Percentiles rank a stretch among this genome's conserved stretches.
These are phyloP conservation scores for Metschnikowia borealis DNA, from an alignment of 805 yeast genomes.

Conservation along the genomic window DNA sequence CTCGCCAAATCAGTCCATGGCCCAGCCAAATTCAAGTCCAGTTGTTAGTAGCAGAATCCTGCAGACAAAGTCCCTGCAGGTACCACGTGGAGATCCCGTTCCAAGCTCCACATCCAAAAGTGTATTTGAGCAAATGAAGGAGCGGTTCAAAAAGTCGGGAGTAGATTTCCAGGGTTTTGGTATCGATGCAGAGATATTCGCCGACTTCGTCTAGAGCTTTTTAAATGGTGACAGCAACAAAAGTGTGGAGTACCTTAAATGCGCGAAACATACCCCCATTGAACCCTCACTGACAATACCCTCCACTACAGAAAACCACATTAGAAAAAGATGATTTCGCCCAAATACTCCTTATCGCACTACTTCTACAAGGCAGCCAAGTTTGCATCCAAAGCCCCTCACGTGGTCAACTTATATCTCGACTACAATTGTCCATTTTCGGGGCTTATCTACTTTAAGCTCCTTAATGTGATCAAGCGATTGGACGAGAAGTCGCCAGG, in stretches of 20 bases:
- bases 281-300: too few species aligned
- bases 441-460: constrained; percentile 56
- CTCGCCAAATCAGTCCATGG: not conserved
- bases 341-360: constrained; percentile 39
- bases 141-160: constrained; percentile 7
- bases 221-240: not conserved
- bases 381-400: constrained; percentile 27
- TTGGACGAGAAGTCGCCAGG: constrained; percentile 44
- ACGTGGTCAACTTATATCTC: constrained; percentile 57
- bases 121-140: constrained; percentile 4
- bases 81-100: not conserved
- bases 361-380: constrained; percentile 22
- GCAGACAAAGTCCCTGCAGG: not conserved
- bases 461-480: constrained; percentile 51
- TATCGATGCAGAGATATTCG: not conserved
- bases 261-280: not conserved
- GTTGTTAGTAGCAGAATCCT: not conserved
- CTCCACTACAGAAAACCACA: too few species aligned
- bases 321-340: constrained; percentile 32
- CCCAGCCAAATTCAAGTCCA: not conserved
- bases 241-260: not conserved
- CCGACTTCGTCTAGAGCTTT: not conserved
- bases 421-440: constrained; percentile 80
- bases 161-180: constrained; percentile 8
- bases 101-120: not conserved